These are phyloP conservation scores for Pseudotsuga menziesii DNA, from an alignment of 75 land plant species.

Conservation along the genomic window DNA sequence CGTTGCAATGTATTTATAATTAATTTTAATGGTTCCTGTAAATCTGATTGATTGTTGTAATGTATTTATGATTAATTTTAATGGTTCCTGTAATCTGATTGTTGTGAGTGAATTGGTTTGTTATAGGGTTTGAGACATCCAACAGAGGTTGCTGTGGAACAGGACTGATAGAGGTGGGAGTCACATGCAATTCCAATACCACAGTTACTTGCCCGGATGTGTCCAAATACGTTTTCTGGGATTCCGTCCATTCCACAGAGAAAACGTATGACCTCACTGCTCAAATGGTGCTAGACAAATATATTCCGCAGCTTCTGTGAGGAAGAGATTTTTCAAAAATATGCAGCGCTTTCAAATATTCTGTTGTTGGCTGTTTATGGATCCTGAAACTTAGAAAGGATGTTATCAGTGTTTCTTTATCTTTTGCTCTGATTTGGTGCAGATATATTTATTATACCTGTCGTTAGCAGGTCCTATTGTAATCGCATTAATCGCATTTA, in stretches of 20 bases:
- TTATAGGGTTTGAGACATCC: slow-evolving; percentile 42
- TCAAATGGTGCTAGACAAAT: background rate
- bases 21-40: too few relatives aligned
- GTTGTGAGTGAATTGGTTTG: background rate
- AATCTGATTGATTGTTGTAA: background rate
- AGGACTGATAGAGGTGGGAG: slow-evolving; percentile 27
- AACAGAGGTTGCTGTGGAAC: slow-evolving; percentile 56
- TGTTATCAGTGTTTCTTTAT: too few relatives aligned
- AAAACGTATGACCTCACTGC: slow-evolving; percentile 35
- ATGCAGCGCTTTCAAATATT: too few relatives aligned
- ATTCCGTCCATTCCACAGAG: slow-evolving; percentile 65
- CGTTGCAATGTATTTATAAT: background rate
- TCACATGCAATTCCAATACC: slow-evolving; percentile 14
- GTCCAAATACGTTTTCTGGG: slow-evolving; percentile 51
- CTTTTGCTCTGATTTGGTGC: too few relatives aligned
- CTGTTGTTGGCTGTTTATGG: too few relatives aligned
- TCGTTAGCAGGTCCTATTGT: too few relatives aligned
- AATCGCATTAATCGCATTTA: too few relatives aligned
- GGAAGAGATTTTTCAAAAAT: too few relatives aligned
- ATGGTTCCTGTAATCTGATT: background rate
- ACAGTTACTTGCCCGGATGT: slow-evolving; percentile 21
- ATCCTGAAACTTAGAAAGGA: too few relatives aligned
- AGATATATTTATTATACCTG: too few relatives aligned
- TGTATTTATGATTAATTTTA: background rate
- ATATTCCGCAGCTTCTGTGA: background rate